phyloP scores from a whole-genome alignment of 768 basidiomycete genomes.

The Lentinula sp. region DNA sequence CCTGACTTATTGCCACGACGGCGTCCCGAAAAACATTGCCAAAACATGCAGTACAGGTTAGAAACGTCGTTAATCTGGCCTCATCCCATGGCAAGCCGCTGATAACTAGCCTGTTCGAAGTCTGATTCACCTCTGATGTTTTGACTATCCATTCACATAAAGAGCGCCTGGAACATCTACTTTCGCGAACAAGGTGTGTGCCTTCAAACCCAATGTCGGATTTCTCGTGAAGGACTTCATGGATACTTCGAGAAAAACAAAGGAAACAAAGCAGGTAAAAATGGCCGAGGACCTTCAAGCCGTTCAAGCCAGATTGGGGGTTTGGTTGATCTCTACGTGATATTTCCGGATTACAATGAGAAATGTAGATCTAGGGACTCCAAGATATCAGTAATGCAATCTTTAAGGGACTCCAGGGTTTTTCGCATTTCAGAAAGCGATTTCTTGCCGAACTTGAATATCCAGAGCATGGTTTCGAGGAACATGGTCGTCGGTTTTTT shows the following conservation, averaged over 20 bases:
- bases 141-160: background rate
- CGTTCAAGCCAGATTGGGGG: background rate
- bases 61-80: background rate
- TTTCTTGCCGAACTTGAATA: slow-evolving; percentile 9
- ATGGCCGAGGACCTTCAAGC: background rate
- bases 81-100: slow-evolving; percentile 15
- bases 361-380: slow-evolving; percentile 6
- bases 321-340: background rate
- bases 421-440: slow-evolving; percentile 8
- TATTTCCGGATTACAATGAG: background rate
- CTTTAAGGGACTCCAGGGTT: slow-evolving; percentile 12
- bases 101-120: background rate
- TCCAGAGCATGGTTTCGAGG: slow-evolving; percentile 8
- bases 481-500: too few species aligned
- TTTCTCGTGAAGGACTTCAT: background rate
- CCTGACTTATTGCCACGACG: background rate
- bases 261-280: slow-evolving; percentile 10
- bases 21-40: background rate
- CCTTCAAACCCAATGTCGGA: background rate
- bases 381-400: slow-evolving; percentile 12
- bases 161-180: slow-evolving; percentile 15
- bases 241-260: background rate
- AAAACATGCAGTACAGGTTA: background rate
- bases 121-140: too few species aligned
- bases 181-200: slow-evolving; percentile 11